Evolutionary conservation across 2,329 filamentous ascomycete species (phyloP).

Genomic region (Scytalidium lignicola): DNA sequence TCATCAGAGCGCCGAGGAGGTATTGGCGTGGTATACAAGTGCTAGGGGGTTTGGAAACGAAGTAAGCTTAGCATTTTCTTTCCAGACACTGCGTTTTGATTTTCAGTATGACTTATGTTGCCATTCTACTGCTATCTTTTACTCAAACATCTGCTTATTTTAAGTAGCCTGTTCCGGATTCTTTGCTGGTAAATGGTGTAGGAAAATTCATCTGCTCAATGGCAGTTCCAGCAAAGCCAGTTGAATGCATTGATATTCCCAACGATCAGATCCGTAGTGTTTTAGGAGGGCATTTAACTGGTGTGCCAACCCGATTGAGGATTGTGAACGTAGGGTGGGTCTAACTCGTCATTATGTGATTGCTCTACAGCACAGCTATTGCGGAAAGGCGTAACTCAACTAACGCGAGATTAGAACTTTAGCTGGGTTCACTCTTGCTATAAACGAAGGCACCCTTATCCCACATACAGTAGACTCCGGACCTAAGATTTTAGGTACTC

Average conservation of each 20-base stretch:
- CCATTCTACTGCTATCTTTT: not conserved
- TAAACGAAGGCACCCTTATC: slow-evolving; percentile 8
- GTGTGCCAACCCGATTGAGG: slow-evolving; percentile 27
- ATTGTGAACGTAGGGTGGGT: slow-evolving; percentile 39
- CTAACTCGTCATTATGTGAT: not conserved
- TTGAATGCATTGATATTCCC: slow-evolving; percentile 32
- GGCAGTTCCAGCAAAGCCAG: slow-evolving; percentile 23
- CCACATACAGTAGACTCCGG: slow-evolving; percentile 33
- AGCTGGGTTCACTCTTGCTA: slow-evolving; percentile 12
- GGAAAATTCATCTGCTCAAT: slow-evolving; percentile 22
- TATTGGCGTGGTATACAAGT: slow-evolving; percentile 38
- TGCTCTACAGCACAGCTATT: not conserved
- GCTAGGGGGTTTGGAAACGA: slow-evolving; percentile 38
- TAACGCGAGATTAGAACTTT: slow-evolving; percentile 9
- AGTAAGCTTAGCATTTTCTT: slow-evolving; percentile 19
- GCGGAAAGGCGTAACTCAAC: not conserved
- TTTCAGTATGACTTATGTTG: too few species aligned
- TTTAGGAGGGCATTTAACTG: slow-evolving; percentile 20
- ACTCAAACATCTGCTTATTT: not conserved
- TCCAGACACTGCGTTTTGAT: not conserved
- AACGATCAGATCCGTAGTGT: slow-evolving; percentile 18
- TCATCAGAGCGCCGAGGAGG: slow-evolving; percentile 34
- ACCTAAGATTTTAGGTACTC: slow-evolving; percentile 18
- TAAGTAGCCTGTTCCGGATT: slow-evolving; percentile 36
- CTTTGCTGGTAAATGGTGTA: slow-evolving; percentile 34